phyloP scores from a whole-genome alignment of 108 stramenopile genomes.

The Nitzschia putrida region DNA sequence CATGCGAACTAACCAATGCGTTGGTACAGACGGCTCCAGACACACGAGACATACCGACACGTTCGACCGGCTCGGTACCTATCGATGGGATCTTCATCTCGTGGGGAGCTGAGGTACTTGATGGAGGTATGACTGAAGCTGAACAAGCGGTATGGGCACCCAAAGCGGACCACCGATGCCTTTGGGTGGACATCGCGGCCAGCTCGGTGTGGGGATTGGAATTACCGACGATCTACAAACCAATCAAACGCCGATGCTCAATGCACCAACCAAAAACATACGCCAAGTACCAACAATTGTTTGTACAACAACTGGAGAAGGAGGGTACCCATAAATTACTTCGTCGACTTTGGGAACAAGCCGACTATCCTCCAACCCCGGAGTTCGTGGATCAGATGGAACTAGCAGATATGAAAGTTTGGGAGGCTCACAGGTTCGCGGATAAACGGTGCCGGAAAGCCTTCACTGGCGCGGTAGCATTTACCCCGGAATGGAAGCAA shows the following conservation, averaged over 20 bases:
- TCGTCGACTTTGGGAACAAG: background rate
- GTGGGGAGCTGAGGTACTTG: background rate
- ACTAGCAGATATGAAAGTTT: background rate
- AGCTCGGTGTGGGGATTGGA: background rate
- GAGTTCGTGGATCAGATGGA: background rate
- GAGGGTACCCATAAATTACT: background rate
- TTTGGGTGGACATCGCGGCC: background rate
- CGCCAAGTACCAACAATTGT: background rate
- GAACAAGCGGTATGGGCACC: background rate
- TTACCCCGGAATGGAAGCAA: background rate
- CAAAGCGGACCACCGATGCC: background rate
- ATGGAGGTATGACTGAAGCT: background rate
- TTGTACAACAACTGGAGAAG: background rate
- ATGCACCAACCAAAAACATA: background rate
- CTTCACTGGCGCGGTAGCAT: background rate
- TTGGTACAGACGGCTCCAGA: background rate
- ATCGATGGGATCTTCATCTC: background rate
- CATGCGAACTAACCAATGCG: background rate
- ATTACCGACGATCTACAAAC: background rate
- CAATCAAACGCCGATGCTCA: background rate
- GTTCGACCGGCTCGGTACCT: background rate
- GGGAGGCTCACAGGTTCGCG: background rate
- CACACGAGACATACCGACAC: no score
- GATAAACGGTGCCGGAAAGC: background rate
- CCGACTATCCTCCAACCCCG: background rate